Percentiles rank a stretch among this genome's conserved stretches.
phyloP scores from a whole-genome alignment of 202 grass and related monocot species.

The Carex arenaria region DNA sequence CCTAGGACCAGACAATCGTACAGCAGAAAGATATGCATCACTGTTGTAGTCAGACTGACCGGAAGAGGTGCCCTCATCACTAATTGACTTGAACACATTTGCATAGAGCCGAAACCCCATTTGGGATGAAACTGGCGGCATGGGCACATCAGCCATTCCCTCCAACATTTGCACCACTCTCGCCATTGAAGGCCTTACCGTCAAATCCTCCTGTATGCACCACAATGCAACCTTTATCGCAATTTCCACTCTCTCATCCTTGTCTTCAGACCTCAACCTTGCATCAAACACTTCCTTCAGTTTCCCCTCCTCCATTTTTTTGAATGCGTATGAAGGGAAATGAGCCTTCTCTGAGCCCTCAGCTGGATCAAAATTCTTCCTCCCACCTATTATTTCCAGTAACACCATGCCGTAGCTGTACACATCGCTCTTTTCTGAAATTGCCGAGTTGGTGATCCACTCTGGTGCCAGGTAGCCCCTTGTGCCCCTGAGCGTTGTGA shows the following conservation, averaged over 20 bases:
- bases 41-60: constrained; percentile 81
- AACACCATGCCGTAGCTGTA: constrained; percentile 97
- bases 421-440: constrained; percentile 94
- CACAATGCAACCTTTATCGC: constrained; percentile 82
- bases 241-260: constrained; percentile 51
- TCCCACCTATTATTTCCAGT: constrained; percentile 78
- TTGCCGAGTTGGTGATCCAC: constrained; percentile 87
- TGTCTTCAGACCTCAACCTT: constrained; percentile 35
- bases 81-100: constrained; percentile 62
- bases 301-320: constrained; percentile 71
- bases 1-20: constrained; percentile 81
- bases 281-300: constrained; percentile 55
- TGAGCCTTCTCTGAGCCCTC: constrained; percentile 79
- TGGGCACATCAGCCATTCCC: constrained; percentile 61
- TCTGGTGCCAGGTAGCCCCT: constrained; percentile 89
- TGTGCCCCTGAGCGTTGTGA: constrained; percentile 81
- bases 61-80: constrained; percentile 70
- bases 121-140: constrained; percentile 48
- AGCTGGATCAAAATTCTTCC: constrained; percentile 73
- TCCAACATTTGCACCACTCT: constrained; percentile 94
- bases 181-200: constrained; percentile 67
- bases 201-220: constrained; percentile 97
- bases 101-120: constrained; percentile 60
- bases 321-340: constrained; percentile 82
- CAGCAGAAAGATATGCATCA: constrained; percentile 74